phyloP scores from a whole-genome alignment of 2,329 filamentous ascomycete genomes.

The Cladosporium sp. region DNA sequence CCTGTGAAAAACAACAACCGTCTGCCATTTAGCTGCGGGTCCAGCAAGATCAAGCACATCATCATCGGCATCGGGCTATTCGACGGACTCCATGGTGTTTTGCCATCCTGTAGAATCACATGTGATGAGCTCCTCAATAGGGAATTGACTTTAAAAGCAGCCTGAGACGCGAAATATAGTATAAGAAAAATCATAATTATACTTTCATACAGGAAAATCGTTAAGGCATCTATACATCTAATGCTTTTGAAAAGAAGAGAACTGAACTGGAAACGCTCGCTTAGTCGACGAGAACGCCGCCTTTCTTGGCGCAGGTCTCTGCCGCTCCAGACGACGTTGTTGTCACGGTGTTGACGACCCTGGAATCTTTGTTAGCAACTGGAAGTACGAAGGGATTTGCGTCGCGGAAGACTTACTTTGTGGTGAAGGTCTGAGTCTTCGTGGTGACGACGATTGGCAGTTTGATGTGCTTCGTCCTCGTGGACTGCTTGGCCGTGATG shows the following conservation, averaged over 20 bases:
- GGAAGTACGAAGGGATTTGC: neutral
- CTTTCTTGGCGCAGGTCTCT: conserved; percentile 2
- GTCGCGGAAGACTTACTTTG: conserved; percentile 21
- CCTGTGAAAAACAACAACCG: too few relatives aligned
- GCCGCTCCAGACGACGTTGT: conserved; percentile 13
- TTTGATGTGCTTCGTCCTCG: conserved; percentile 24
- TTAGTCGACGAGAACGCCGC: conserved; percentile 10
- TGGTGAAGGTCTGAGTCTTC: conserved; percentile 19
- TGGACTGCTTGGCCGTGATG: conserved; percentile 22
- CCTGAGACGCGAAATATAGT: too few relatives aligned
- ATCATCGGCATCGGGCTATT: too few relatives aligned
- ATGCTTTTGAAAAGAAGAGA: neutral
- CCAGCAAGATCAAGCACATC: too few relatives aligned
- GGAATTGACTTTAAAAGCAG: too few relatives aligned
- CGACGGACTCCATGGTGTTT: too few relatives aligned
- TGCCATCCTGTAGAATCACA: too few relatives aligned
- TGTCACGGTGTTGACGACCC: conserved; percentile 14
- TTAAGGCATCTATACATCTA: conserved; percentile 12
- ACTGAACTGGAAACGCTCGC: neutral
- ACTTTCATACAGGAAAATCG: conserved; percentile 10
- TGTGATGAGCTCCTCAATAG: too few relatives aligned
- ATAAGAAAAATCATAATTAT: conserved; percentile 4
- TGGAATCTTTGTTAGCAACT: conserved; percentile 1
- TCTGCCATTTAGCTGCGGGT: too few relatives aligned
- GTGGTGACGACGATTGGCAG: conserved; percentile 20